phyloP scores from a whole-genome alignment of 2,329 filamentous ascomycete genomes.

The Beauveria scarabaeidicola region DNA sequence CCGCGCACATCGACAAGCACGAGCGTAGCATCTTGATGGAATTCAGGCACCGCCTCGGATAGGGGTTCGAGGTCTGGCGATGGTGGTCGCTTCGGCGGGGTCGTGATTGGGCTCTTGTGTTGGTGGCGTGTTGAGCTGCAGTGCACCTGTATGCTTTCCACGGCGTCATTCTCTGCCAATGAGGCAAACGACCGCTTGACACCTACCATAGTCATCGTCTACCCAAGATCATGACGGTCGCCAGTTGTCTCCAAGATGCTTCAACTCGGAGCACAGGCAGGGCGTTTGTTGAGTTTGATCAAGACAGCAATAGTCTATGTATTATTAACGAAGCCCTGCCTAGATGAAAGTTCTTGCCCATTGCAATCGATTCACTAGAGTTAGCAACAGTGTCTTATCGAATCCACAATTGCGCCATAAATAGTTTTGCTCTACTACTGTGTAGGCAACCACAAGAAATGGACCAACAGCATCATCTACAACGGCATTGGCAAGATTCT shows the following conservation, averaged over 20 bases:
- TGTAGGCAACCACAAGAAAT: conserved; percentile 36
- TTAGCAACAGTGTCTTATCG: not conserved
- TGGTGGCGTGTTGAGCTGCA: not conserved
- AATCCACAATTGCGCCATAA: not conserved
- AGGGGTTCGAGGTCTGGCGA: conserved; percentile 19
- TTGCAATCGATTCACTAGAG: not conserved
- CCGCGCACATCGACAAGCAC: conserved; percentile 66
- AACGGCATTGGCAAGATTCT: conserved; percentile 55
- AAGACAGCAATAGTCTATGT: not conserved
- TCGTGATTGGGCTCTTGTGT: not conserved
- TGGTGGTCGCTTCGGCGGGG: conserved; percentile 18
- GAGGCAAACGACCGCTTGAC: conserved; percentile 32
- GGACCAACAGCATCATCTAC: conserved; percentile 55
- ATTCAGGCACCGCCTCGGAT: conserved; percentile 28
- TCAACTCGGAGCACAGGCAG: not conserved
- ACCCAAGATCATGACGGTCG: not conserved
- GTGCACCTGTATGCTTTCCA: conserved; percentile 8
- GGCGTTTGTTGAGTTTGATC: not conserved
- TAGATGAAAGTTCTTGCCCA: not conserved
- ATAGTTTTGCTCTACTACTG: not conserved
- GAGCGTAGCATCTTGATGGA: conserved; percentile 57
- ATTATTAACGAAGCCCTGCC: not conserved
- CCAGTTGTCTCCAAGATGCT: not conserved
- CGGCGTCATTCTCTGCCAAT: conserved; percentile 23
- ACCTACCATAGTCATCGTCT: conserved; percentile 25